These are phyloP conservation scores for Penicillium sp. DNA, from an alignment of 2,329 filamentous ascomycete species.

Conservation along the genomic window DNA sequence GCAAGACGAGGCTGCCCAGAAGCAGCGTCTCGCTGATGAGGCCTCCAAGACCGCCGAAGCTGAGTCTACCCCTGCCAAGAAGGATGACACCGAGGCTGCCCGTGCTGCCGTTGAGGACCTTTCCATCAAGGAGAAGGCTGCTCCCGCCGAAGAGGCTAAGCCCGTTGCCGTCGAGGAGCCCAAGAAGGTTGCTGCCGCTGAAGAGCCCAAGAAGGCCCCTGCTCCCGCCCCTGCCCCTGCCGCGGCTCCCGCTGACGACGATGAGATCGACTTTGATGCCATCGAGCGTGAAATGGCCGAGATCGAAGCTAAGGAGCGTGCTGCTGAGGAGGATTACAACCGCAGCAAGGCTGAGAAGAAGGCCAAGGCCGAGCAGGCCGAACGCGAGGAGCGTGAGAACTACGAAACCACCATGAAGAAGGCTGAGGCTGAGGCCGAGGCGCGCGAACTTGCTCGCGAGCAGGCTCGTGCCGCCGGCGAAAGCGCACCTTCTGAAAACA, in stretches of 20 bases:
- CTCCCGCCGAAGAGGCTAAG: slow-evolving; percentile 27
- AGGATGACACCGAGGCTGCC: slow-evolving; percentile 38
- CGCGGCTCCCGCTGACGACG: slow-evolving; percentile 37
- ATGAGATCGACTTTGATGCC: slow-evolving; percentile 50
- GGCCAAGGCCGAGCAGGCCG: slow-evolving; percentile 49
- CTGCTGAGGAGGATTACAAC: slow-evolving; percentile 52
- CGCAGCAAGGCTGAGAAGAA: slow-evolving; percentile 81
- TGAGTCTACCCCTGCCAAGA: slow-evolving; percentile 39
- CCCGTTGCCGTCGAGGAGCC: slow-evolving; percentile 24
- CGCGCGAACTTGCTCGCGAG: slow-evolving; percentile 46
- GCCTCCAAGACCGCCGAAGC: slow-evolving; percentile 46
- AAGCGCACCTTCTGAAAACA: slow-evolving; percentile 26
- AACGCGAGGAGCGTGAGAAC: slow-evolving; percentile 47
- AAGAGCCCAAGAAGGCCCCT: slow-evolving; percentile 18
- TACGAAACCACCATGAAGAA: slow-evolving; percentile 53
- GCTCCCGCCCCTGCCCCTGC: slow-evolving; percentile 30
- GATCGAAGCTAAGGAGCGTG: slow-evolving; percentile 49
- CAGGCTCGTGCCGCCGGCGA: slow-evolving; percentile 41
- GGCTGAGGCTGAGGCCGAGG: slow-evolving; percentile 52
- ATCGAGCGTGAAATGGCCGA: slow-evolving; percentile 51
- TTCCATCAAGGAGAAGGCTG: slow-evolving; percentile 32
- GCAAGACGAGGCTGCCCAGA: slow-evolving; percentile 59
- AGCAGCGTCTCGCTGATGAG: slow-evolving; percentile 51
- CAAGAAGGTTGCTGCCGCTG: slow-evolving; percentile 22
- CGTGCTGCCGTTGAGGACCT: slow-evolving; percentile 35